A percentile compares a stretch with the other conserved stretches of the same genome.
These are phyloP conservation scores for Apiotrichum porosum DNA, from an alignment of 1,284 basidiomycete species.

Conservation along the genomic window DNA sequence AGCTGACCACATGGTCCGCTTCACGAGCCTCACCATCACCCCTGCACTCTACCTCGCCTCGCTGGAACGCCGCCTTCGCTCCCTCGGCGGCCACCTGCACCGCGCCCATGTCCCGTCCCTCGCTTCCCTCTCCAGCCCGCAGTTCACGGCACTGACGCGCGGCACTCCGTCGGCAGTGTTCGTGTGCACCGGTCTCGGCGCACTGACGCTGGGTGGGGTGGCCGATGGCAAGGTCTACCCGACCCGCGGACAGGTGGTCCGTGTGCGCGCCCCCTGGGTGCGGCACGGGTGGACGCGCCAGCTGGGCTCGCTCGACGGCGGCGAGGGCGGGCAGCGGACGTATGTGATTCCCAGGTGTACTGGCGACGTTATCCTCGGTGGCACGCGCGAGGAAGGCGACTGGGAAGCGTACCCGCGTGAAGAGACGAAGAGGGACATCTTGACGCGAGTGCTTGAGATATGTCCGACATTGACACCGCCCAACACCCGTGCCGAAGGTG, in stretches of 20 bases:
- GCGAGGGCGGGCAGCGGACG: conserved; percentile 44
- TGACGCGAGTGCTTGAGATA: conserved; percentile 35
- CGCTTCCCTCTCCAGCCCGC: conserved; percentile 13
- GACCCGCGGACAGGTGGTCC: conserved; percentile 55
- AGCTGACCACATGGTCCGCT: conserved; percentile 38
- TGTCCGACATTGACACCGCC: conserved; percentile 30
- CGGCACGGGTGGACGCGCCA: conserved; percentile 41
- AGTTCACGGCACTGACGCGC: conserved; percentile 18
- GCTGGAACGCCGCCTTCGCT: conserved; percentile 17
- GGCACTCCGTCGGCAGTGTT: conserved; percentile 55
- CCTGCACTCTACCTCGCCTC: conserved; percentile 39
- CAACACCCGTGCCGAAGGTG: conserved; percentile 4
- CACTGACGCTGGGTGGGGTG: conserved; percentile 52
- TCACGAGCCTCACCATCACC: conserved; percentile 47
- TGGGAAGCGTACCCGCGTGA: conserved; percentile 37
- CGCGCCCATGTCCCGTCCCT: conserved; percentile 26
- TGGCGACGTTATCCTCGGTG: conserved; percentile 47
- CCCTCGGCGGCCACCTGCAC: conserved; percentile 24
- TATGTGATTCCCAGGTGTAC: conserved; percentile 45
- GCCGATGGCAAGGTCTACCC: conserved; percentile 54
- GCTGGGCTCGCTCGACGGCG: conserved; percentile 35
- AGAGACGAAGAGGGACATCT: conserved; percentile 33
- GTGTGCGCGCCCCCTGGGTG: conserved; percentile 51
- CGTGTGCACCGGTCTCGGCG: conserved; percentile 61
- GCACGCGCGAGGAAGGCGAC: conserved; percentile 42